A percentile compares a stretch with the other conserved stretches of the same genome.
phyloP scores from a whole-genome alignment of 345 rosid genomes.

The Eucalyptus camaldulensis region DNA sequence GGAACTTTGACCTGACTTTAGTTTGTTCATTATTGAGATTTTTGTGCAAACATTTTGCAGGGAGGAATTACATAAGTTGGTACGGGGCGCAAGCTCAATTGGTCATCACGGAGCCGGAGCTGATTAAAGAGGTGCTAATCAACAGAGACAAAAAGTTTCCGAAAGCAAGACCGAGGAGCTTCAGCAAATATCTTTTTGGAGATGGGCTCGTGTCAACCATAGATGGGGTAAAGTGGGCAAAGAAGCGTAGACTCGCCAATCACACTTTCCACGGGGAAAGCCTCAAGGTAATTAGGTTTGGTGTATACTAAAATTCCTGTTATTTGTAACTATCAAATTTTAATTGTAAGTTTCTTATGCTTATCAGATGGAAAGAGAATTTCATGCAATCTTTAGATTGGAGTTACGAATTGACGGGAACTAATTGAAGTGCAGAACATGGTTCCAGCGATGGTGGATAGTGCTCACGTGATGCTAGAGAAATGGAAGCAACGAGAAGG shows the following conservation, averaged over 20 bases:
- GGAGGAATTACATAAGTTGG: neutral
- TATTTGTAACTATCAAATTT: neutral
- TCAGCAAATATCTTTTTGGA: neutral
- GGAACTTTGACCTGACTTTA: neutral
- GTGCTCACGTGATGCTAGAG: slow-evolving; percentile 17
- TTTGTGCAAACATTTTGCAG: neutral
- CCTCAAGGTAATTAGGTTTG: slow-evolving; percentile 6
- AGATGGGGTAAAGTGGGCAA: slow-evolving; percentile 15
- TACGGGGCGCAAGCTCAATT: neutral
- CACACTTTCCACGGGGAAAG: neutral
- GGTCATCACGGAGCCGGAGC: neutral
- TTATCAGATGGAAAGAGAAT: neutral
- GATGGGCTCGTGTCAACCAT: slow-evolving; percentile 12
- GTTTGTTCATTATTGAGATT: neutral
- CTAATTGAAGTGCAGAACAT: neutral
- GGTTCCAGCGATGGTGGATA: slow-evolving; percentile 14
- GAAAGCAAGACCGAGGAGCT: neutral
- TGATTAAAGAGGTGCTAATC: neutral
- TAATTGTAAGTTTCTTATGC: neutral
- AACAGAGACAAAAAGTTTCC: neutral
- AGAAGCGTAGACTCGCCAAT: slow-evolving; percentile 17
- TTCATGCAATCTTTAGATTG: neutral
- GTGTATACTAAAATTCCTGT: neutral
- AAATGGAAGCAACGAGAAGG: slow-evolving; percentile 16
- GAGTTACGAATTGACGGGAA: neutral